Base-by-base conservation (phyloP, 305 asterid genomes). In the Fraxinus dipetala region DNA sequence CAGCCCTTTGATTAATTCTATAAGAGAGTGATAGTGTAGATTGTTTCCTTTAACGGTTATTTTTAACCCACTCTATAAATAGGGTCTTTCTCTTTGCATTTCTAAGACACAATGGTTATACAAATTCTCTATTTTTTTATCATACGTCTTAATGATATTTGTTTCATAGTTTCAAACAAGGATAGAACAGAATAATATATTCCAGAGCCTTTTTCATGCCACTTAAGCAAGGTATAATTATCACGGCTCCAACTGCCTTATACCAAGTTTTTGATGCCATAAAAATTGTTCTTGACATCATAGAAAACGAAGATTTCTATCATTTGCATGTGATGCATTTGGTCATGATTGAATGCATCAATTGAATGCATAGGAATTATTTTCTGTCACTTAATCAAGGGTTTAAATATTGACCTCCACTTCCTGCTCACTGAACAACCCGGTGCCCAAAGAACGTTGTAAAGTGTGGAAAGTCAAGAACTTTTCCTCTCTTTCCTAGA, bases 381-480 rank as follows among this genome's bases (percentile, higher is more conserved):
- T 70, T 81, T 40, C 6, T 73, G 63, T 48, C 35, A n/a, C 14
- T 80, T 59, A n/a, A 48, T 77, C 24, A 43, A 72, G 63, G 84
- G 24, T 43, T 43, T 72, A 78, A 43, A 38, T 32, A 59, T 69
- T 61, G 70, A 11, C 20, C 26, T 76, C 48, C 54, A 36, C 78
- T 72, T n/a, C 77, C 13, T 54, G 5, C 31, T 38, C 75, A 11
- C 38, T 63, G 5, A 72, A 16, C 34, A 16, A 32, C 20, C 32
- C 1, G 18, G n/a, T 22, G 72, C 75, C 38, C 40, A 26, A 48
- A 40, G 79, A 85, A 74, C 31, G 45, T 28, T 76, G 56, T 85
- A n/a, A 34, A 28, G 34, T 70, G 65, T 76, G 78, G 63, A 76
- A 80, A 76, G 34, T 32, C 26, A 54, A 73, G 31, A 59, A 56